These are phyloP conservation scores for Saccharomyces paradoxus DNA, from an alignment of 805 yeast genomes.

Conservation along the genomic window DNA sequence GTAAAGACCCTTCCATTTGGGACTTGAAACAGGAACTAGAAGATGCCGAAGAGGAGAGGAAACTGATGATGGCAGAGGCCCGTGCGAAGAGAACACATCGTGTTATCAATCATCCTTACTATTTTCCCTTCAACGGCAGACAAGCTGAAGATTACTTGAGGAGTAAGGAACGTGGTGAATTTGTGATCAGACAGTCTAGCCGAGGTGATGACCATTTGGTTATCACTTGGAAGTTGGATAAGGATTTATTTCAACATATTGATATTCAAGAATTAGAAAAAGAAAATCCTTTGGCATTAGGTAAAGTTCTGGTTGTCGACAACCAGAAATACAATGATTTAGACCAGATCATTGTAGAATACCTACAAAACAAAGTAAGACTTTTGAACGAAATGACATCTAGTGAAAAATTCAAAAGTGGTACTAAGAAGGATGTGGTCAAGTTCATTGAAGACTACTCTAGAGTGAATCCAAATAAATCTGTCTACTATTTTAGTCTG, in stretches of 20 bases:
- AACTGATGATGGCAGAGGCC: constrained; percentile 46
- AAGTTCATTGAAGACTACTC: constrained; percentile 85
- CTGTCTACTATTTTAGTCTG: constrained; percentile 83
- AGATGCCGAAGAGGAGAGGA: constrained; percentile 52
- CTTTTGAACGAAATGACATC: constrained; percentile 76
- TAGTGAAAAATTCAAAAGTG: constrained; percentile 79
- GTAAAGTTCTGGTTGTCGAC: constrained; percentile 57
- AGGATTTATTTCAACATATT: constrained; percentile 82
- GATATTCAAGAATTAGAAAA: constrained; percentile 72
- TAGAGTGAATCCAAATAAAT: constrained; percentile 81
- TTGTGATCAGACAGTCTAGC: constrained; percentile 91
- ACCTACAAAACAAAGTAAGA: constrained; percentile 74
- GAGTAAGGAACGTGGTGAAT: constrained; percentile 80
- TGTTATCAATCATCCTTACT: constrained; percentile 84
- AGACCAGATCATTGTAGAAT: constrained; percentile 86
- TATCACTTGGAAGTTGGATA: constrained; percentile 93
- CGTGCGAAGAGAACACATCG: constrained; percentile 59
- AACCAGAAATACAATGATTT: constrained; percentile 68
- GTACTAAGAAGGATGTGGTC: constrained; percentile 69
- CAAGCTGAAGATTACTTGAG: constrained; percentile 94
- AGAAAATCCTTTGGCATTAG: constrained; percentile 54
- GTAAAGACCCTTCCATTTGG: constrained; percentile 64
- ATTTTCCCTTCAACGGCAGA: constrained; percentile 67
- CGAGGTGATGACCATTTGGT: constrained; percentile 82
- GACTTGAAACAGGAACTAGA: constrained; percentile 63